Conservation (phyloP, 78 protist genomes). For the Andalucia godoyi region DNA sequence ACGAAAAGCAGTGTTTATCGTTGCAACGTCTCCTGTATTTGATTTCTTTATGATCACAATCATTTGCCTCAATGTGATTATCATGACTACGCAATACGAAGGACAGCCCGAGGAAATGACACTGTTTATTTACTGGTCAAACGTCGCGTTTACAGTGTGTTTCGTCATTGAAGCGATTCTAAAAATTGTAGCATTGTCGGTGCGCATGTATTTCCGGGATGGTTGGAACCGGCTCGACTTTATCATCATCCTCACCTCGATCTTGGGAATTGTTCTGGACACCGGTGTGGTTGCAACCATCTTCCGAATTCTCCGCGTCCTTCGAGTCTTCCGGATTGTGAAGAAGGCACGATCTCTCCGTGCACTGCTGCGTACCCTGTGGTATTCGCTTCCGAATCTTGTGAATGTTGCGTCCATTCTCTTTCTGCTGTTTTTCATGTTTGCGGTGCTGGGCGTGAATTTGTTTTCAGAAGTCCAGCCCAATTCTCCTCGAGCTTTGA, state of each 20-base stretch:
- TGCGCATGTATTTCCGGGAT: not conserved
- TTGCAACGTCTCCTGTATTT: not conserved
- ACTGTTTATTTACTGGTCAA: not conserved
- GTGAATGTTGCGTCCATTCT: not conserved
- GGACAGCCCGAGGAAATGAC: not conserved
- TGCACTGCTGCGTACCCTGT: not conserved
- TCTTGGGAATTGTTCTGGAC: not conserved
- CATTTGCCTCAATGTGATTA: not conserved
- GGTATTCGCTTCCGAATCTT: not conserved
- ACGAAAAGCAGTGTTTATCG: not conserved
- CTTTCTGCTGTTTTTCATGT: slow-evolving; percentile 5
- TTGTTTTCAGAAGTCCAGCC: not conserved
- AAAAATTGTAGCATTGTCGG: not conserved
- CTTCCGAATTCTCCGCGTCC: not conserved
- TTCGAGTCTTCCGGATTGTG: not conserved
- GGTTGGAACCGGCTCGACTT: not conserved
- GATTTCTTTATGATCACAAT: not conserved
- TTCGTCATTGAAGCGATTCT: not conserved
- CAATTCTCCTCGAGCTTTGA: too few species aligned
- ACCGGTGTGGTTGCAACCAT: not conserved
- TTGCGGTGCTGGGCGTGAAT: slow-evolving; percentile 3
- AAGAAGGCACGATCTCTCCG: not conserved
- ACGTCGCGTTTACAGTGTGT: not conserved
- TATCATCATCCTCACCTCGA: not conserved
- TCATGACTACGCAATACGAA: not conserved